These are phyloP conservation scores for Metschnikowia hibisci DNA, from an alignment of 805 yeast genomes.

Conservation along the genomic window DNA sequence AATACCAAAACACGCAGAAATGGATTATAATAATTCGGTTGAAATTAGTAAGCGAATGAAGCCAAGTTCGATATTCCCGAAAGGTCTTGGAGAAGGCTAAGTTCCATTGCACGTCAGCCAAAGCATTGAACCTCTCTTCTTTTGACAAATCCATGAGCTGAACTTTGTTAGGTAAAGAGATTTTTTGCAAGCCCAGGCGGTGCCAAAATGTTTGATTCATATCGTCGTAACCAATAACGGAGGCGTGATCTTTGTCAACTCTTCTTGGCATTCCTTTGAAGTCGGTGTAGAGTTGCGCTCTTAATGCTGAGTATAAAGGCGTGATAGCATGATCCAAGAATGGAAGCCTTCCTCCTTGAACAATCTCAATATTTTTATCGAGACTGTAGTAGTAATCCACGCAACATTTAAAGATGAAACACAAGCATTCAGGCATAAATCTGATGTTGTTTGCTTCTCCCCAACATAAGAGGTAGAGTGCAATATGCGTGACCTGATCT, in stretches of 20 bases:
- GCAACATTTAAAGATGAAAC: slow-evolving; percentile 81
- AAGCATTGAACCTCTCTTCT: slow-evolving; percentile 49
- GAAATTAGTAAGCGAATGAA: slow-evolving; percentile 90
- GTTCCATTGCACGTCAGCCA: slow-evolving; percentile 61
- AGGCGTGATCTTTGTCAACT: slow-evolving; percentile 60
- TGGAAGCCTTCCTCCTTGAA: slow-evolving; percentile 15
- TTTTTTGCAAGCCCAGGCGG: slow-evolving; percentile 58
- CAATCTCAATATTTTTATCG: slow-evolving; percentile 28
- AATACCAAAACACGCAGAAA: slow-evolving; percentile 71
- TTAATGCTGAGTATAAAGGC: slow-evolving; percentile 63
- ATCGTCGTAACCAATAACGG: slow-evolving; percentile 83
- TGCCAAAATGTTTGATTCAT: slow-evolving; percentile 88
- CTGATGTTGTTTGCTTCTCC: slow-evolving; percentile 86
- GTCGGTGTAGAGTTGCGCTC: slow-evolving; percentile 49
- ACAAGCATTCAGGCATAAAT: slow-evolving; percentile 85
- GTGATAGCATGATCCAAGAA: slow-evolving; percentile 68
- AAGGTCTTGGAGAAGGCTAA: slow-evolving; percentile 84
- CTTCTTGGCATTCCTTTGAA: slow-evolving; percentile 43
- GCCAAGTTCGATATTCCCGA: slow-evolving; percentile 95
- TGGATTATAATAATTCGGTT: slow-evolving; percentile 72
- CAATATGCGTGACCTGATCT: slow-evolving; percentile 60
- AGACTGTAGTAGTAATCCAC: slow-evolving; percentile 58
- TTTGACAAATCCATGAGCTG: slow-evolving; percentile 52
- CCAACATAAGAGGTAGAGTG: slow-evolving; percentile 75
- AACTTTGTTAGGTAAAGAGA: slow-evolving; percentile 43